Base-by-base conservation (phyloP, 1,139 yeast genomes). In the Geotrichum siamense region DNA sequence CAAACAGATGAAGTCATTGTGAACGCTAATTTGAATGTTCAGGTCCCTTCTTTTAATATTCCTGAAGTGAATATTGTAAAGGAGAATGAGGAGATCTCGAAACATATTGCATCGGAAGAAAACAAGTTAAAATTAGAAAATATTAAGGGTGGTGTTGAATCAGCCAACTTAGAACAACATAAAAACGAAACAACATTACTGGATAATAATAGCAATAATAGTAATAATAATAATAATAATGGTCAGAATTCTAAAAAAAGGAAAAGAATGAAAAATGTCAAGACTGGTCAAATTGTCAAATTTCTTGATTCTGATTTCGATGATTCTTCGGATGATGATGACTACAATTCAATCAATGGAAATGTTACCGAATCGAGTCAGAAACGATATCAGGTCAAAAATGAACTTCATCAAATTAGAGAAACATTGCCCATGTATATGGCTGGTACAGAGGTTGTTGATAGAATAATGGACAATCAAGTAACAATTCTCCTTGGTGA, bases 401-500 rank as follows among this genome's bases (percentile, higher is more conserved):
- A 17, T 30, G 21, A 15, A 21, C 68, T 85, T 13, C 62, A 76
- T 4, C 64, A 68, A 38, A 62, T 72, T 2, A 69, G 96, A 48
- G 63, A 75, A 50, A 69, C 73, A 1, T 68, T 89, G 29, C 96
- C 96, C 0, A 83, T 89, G 29, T 86, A 72, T 60, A 79, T 75
- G 52, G 87, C 86, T 51, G 76, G 77, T 55, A 77, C 75, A 38
- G 74, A 76, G 45, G 75, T 91, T 21, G 58, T 82, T 48, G 67
- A 73, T 12, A 76, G 78, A 52, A 62, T 91, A 2, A 48, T 62
- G 9, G 53, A 66, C 9, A 75, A 81, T 55, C 79, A 74, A 50
- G 94, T 86, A 3, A 78, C 89, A 0, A 78, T 91, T 3, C 70
- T 91, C 10, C 82, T 91, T 58, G 98, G 98, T 63, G 98, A 91